Evolutionary conservation across 495 filamentous ascomycete genomes (phyloP), one percentile per base, ranked within the genome.

Genomic region (Rhypophila decipiens): DNA sequence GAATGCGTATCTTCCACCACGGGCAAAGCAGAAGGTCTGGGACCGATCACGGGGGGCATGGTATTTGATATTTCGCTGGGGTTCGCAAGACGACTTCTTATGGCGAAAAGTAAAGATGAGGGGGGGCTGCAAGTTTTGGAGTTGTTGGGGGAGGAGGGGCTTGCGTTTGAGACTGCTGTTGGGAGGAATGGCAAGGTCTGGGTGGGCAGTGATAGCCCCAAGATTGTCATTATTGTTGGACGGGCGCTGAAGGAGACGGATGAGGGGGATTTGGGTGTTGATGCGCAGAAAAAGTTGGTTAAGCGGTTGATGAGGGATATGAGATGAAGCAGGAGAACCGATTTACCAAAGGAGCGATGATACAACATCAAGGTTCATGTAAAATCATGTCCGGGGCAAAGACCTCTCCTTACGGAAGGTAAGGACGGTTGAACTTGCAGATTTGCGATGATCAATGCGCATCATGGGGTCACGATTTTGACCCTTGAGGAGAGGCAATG

Each of bases 171-270:
- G 72, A 83, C 93, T 49, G 93, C 93, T 3, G 88, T 96, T 21
- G 94, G 94, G 19, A 82, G 90, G 61, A 98, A 98, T 64, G 93
- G 93, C 18, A 85, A 79, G 69, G 77, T 96, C 29, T 96, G 93
- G 93, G 84, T 97, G 15, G 79, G 88, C 53, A 79, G 83, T 40
- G 85, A 81, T 12, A 83, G 74, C 39, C 76, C 71, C 63, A 78
- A 72, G 50, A 89, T 86, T 8, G 58, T 72, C 31, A 58, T 96
- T 41, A 73, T 79, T 5, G 83, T 96, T 46, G 91, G 90, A n/a
- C 77, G 81, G 52, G 88, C 88, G 48, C 66, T 97, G 44, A 74
- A 75, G 59, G 78, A 84, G 61, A 86, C 85, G 5, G 93, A 96
- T 62, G 73, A 80, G 52, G 69, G 77, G 23, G 74, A 73, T 2